A percentile compares a stretch with the other conserved stretches of the same genome.
phyloP scores from a whole-genome alignment of 345 rosid genomes.

The Euphorbia peplus region DNA sequence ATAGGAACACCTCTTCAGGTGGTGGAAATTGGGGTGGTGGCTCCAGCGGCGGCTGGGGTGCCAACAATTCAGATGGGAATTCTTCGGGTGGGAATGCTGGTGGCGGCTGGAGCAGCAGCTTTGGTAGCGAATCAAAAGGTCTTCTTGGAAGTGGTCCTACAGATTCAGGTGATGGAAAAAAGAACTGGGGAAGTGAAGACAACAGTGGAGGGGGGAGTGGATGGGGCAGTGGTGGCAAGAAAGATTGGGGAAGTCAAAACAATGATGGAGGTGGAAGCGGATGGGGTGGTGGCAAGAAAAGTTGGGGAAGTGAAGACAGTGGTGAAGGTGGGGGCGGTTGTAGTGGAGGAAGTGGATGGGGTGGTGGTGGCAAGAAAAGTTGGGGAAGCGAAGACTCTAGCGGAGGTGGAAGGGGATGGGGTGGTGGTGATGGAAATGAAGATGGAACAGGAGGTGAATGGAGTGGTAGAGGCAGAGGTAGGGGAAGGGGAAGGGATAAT shows the following conservation, averaged over 20 bases:
- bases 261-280: too few relatives aligned
- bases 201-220: background rate
- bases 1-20: background rate
- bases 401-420: background rate
- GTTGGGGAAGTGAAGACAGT: background rate
- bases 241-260: background rate
- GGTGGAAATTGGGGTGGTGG: conserved; percentile 1
- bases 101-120: background rate
- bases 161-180: background rate
- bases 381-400: background rate
- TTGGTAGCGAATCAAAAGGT: background rate
- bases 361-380: too few relatives aligned
- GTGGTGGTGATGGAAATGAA: background rate
- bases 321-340: too few relatives aligned
- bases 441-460: background rate
- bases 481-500: too few relatives aligned
- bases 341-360: background rate
- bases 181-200: background rate
- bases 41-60: background rate
- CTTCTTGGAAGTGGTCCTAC: conserved; percentile 7
- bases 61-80: background rate
- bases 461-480: background rate
- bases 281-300: too few relatives aligned
- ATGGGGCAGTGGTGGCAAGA: too few relatives aligned
- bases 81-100: background rate